Base-by-base conservation (phyloP, 1,284 basidiomycete genomes). In the Coniferiporia sulphurascens region DNA sequence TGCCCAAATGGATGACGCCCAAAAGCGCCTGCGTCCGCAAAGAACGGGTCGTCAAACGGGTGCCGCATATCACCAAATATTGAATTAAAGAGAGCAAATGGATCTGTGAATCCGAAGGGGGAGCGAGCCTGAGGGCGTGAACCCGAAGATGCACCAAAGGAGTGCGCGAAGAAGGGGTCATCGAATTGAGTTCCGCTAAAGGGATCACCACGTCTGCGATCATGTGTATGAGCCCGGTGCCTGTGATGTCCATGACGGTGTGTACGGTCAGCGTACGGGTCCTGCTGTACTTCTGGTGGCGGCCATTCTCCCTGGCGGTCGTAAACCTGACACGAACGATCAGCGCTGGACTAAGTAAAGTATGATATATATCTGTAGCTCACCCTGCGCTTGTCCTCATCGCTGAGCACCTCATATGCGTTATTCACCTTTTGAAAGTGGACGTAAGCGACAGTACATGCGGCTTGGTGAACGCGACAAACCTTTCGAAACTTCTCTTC, bases 291-390 rank as follows among this genome's bases (percentile, higher is more conserved):
- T 52, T 75, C 68, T 2, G 86, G 85, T 13, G 86, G 85, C 12
- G 89, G 89, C 84, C 85, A 91, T 52, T 83, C 76, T 45, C 89
- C 87, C 64, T 85, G 73, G 21, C 70, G 69, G 67, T 91, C 89
- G 69, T 91, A 91, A n/a, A 78, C 62, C 80, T 88, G 43, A 38
- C 36, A 35, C 15, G 52, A 12, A 59, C 4, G 41, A 21, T 46
- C 45, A 61, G 22, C 27, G 62, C 19, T 48, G 9, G 52, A 55
- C 56, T 77, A 77, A 70, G 72, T 68, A 60, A 73, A 75, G 17
- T 17, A 54, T 43, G 12, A 19, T 34, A 7, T 21, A 49, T 45
- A 57, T 61, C 43, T 58, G 52, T 4, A 32, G 15, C 73, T 55
- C 60, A 77, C 77, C 64, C 68, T 68, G 22, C 80, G 75, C 46